Evolutionary conservation across 2,329 filamentous ascomycete genomes (phyloP).

Genomic region (Apiospora rasikravindrae): DNA sequence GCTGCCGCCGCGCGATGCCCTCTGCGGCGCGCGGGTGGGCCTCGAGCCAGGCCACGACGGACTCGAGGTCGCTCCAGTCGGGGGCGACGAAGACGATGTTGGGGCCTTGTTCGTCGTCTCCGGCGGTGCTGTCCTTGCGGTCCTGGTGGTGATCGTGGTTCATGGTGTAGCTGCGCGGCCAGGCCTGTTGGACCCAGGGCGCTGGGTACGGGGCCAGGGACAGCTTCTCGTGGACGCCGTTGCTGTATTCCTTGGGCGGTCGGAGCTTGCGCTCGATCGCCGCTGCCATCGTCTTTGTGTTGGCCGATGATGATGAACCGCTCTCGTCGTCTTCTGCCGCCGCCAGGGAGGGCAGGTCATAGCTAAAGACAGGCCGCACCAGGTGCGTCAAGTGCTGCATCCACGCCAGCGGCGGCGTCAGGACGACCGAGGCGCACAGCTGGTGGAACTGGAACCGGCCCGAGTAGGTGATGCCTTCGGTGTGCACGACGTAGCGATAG

Average conservation of each 20-base stretch:
- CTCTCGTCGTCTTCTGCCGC: not conserved
- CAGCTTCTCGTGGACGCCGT: slow-evolving; percentile 19
- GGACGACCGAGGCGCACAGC: slow-evolving; percentile 53
- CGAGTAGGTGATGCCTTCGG: slow-evolving; percentile 59
- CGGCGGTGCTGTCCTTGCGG: not conserved
- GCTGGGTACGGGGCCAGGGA: slow-evolving; percentile 33
- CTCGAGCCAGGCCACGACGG: slow-evolving; percentile 52
- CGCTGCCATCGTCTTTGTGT: not conserved
- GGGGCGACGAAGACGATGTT: slow-evolving; percentile 39
- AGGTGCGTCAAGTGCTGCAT: slow-evolving; percentile 56
- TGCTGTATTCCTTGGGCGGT: not conserved
- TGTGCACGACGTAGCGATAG: slow-evolving; percentile 57
- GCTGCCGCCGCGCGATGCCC: slow-evolving; percentile 54
- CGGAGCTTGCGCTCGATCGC: slow-evolving; percentile 19
- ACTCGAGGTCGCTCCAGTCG: slow-evolving; percentile 51
- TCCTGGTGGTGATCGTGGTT: slow-evolving; percentile 21
- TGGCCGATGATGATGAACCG: not conserved
- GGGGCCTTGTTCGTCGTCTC: slow-evolving; percentile 38
- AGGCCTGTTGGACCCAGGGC: slow-evolving; percentile 40
- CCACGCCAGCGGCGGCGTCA: slow-evolving; percentile 54
- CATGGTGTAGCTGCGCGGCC: slow-evolving; percentile 43
- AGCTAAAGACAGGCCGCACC: slow-evolving; percentile 49
- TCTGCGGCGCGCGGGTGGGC: slow-evolving; percentile 48
- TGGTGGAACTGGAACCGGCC: slow-evolving; percentile 58
- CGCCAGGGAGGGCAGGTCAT: slow-evolving; percentile 30